These are phyloP conservation scores for Conringia planisiliqua DNA, from an alignment of 345 rosid genomes.

Conservation along the genomic window DNA sequence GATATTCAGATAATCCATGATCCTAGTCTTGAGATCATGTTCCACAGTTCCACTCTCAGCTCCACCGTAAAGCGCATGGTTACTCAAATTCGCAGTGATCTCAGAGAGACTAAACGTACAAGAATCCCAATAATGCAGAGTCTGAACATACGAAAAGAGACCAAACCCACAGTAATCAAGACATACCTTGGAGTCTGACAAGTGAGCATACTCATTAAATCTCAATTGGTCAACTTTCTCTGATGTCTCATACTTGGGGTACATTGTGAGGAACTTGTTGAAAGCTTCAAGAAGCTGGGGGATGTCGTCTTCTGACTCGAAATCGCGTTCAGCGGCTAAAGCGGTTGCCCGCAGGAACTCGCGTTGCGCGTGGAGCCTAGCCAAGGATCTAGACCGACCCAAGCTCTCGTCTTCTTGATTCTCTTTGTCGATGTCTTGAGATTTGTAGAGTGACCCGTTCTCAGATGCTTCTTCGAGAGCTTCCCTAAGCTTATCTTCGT, in stretches of 20 bases:
- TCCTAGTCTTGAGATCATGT: constrained; percentile 73
- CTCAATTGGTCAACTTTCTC: constrained; percentile 71
- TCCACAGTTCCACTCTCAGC: constrained; percentile 76
- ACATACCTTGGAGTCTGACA: constrained; percentile 64
- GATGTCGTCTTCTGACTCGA: constrained; percentile 48
- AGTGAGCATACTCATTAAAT: constrained; percentile 60
- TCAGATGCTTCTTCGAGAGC: constrained; percentile 92
- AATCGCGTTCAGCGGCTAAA: constrained; percentile 55
- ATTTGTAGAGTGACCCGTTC: constrained; percentile 69
- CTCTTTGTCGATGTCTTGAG: constrained; percentile 57
- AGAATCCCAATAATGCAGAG: constrained; percentile 67
- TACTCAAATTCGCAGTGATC: constrained; percentile 82
- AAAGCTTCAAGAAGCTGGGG: constrained; percentile 61
- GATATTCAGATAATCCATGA: constrained; percentile 79
- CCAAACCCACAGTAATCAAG: constrained; percentile 96
- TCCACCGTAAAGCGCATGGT: constrained; percentile 80
- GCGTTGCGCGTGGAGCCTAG: constrained; percentile 76
- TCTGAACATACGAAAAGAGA: constrained; percentile 68
- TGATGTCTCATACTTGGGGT: constrained; percentile 66
- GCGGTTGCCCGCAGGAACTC: constrained; percentile 78
- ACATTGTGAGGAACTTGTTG: constrained; percentile 71
- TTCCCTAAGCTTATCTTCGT: constrained; percentile 73
- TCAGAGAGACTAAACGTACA: constrained; percentile 74
- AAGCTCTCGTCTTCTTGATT: constrained; percentile 43
- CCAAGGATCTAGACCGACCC: constrained; percentile 79